phyloP scores from a whole-genome alignment of 108 stramenopile species.

The Skeletonema tropicum region DNA sequence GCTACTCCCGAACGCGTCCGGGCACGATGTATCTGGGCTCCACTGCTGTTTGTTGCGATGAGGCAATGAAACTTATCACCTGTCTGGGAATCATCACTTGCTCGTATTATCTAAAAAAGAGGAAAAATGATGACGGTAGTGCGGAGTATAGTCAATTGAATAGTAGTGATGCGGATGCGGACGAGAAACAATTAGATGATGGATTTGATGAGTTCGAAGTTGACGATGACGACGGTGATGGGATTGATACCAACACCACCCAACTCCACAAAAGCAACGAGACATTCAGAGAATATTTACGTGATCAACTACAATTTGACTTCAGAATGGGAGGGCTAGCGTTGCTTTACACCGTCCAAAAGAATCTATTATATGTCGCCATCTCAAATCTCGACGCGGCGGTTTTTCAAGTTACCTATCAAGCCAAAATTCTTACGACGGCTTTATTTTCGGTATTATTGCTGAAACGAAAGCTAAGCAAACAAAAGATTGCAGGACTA shows the following conservation, averaged over 20 bases:
- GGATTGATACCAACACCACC: constrained; percentile 3
- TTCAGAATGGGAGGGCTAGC: constrained; percentile 70
- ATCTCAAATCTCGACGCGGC: constrained; percentile 96
- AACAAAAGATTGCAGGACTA: constrained; percentile 62
- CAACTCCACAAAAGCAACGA: background rate
- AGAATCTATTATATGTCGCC: constrained; percentile 97
- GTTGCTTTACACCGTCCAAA: constrained; percentile 96
- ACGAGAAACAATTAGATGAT: background rate
- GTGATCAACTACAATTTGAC: constrained; percentile 45
- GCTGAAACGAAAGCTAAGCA: constrained; percentile 82
- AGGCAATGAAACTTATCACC: constrained; percentile 81
- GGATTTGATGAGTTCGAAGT: background rate
- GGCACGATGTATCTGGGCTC: constrained; percentile 81
- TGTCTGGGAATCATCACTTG: constrained; percentile 50
- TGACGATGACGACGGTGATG: constrained; percentile 12
- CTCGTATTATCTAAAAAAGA: constrained; percentile 17
- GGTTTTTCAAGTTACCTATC: constrained; percentile 97
- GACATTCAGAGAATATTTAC: constrained; percentile 25
- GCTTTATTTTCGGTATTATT: constrained; percentile 93
- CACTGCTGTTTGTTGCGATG: constrained; percentile 85
- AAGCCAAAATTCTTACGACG: constrained; percentile 97
- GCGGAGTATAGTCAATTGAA: constrained; percentile 32
- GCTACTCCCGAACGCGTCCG: constrained; percentile 71
- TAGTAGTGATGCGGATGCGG: constrained; percentile 7
- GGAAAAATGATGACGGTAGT: background rate